A percentile compares a stretch with the other conserved stretches of the same genome.
Evolutionary conservation across 2,329 filamentous ascomycete species (phyloP).

Genomic region (Lecanicillium sp.): DNA sequence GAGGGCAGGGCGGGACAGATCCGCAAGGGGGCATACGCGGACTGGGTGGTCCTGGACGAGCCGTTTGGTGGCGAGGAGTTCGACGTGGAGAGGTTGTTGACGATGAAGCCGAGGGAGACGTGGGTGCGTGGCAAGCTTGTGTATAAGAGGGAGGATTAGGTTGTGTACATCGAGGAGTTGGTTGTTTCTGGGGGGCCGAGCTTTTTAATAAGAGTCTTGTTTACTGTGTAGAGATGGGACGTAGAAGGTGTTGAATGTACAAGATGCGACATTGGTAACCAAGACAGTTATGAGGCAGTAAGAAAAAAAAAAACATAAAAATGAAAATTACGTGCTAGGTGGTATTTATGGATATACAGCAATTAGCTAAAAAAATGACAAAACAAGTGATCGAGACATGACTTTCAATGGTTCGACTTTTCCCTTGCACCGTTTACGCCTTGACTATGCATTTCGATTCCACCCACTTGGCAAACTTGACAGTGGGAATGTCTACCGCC

Average conservation of each 20-base stretch:
- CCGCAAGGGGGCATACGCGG: slow-evolving; percentile 54
- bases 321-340: not conserved
- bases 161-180: too few relatives aligned
- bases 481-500: slow-evolving; percentile 48
- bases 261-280: not conserved
- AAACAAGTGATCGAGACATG: not conserved
- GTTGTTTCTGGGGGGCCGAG: too few relatives aligned
- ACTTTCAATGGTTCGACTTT: not conserved
- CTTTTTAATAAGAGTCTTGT: too few relatives aligned
- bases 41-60: slow-evolving; percentile 64
- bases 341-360: slow-evolving; percentile 14
- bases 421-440: slow-evolving; percentile 13
- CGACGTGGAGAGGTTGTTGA: slow-evolving; percentile 46
- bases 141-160: slow-evolving; percentile 25
- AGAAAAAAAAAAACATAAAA: not conserved
- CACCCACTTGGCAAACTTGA: slow-evolving; percentile 51
- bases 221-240: too few relatives aligned
- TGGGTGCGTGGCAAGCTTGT: slow-evolving; percentile 58
- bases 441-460: slow-evolving; percentile 38
- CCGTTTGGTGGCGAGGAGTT: slow-evolving; percentile 40
- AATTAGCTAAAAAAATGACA: slow-evolving; percentile 13
- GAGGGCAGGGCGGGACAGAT: slow-evolving; percentile 56
- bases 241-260: too few relatives aligned
- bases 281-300: not conserved
- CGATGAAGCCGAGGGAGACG: slow-evolving; percentile 55